Conservation (phyloP, 1,284 basidiomycete genomes). For the Golubevia pallescens region DNA sequence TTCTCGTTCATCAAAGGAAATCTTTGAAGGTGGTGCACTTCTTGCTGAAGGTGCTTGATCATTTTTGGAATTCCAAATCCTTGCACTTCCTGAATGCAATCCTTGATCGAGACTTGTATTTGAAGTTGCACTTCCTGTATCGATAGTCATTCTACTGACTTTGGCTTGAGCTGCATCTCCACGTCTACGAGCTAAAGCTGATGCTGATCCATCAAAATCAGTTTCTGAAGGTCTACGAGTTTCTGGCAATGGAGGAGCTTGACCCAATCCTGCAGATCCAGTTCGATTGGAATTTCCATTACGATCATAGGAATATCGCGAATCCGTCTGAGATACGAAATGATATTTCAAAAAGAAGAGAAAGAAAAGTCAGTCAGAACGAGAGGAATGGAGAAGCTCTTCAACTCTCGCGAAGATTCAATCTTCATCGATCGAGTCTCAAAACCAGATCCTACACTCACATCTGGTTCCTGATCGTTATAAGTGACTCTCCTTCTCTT, state of each 20-base stretch:
- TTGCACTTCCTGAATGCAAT: constrained; percentile 10
- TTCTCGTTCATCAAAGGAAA: constrained; percentile 28
- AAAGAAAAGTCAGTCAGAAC: background rate
- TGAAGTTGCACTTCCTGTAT: constrained; percentile 22
- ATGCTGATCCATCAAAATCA: background rate
- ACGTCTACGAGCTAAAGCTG: constrained; percentile 40
- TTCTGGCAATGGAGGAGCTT: background rate
- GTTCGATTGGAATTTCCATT: background rate
- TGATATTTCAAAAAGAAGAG: background rate
- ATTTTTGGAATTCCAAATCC: constrained; percentile 1
- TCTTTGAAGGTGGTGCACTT: constrained; percentile 56
- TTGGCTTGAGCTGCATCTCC: constrained; percentile 53
- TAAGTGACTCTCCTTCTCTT: background rate
- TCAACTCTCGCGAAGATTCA: too few relatives aligned
- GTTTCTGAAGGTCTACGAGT: background rate
- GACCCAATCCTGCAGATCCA: background rate
- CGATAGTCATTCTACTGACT: constrained; percentile 46
- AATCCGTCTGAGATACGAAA: background rate
- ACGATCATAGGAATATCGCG: background rate
- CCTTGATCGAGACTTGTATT: background rate
- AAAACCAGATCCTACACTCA: background rate
- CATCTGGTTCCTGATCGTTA: background rate
- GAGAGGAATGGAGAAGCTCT: too few relatives aligned
- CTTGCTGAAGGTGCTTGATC: constrained; percentile 17
- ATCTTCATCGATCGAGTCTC: background rate